Evolutionary conservation across 495 filamentous ascomycete species (phyloP), one percentile per base, ranked within the genome.

Genomic region (Extremus antarcticus): DNA sequence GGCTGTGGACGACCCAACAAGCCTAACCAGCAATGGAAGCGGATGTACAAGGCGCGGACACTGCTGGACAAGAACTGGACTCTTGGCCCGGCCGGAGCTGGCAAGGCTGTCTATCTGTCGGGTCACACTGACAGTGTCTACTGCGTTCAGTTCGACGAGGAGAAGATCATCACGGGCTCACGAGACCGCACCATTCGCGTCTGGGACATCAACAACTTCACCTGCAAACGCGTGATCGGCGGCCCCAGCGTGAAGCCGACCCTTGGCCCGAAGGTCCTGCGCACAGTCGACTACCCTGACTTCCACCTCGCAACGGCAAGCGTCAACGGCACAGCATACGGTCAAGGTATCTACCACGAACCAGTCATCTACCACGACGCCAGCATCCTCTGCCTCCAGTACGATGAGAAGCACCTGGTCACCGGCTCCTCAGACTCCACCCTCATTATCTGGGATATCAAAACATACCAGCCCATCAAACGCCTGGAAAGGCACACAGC

Each of bases 61-160:
- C 76, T 84, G 53, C 76, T 98, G 24, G 83, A 90, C 52, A 71
- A 76, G 47, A 81, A 85, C 47, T 98, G 92, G 92, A 80, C 79
- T 57, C 69, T 81, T 41, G 85, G 87, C 56, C 78, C 82, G 51
- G 23, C 41, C 16, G 38, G 29, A 3, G 54, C 59, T 0, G 86
- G 87, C 22, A 84, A 81, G 41, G 83, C 87, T 0, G 84, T 94
- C 50, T 95, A 94, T 66, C 74, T 97, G 17, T 86, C 91, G 63
- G 92, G 94, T 0, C 92, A 98, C 63, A 79, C 79, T 11, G 92
- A 97, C 68, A 95, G 88, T 58, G 90, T 98, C 22, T 98, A 98
- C 70, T 97, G 92, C 68, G 81, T 91, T 39, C 92, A 97, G 66
- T 98, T 96, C 71, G 92, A 98, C 67, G 90, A 97, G 85, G 71